phyloP scores from a whole-genome alignment of 805 yeast genomes.

The Pachysolen tannophilus region DNA sequence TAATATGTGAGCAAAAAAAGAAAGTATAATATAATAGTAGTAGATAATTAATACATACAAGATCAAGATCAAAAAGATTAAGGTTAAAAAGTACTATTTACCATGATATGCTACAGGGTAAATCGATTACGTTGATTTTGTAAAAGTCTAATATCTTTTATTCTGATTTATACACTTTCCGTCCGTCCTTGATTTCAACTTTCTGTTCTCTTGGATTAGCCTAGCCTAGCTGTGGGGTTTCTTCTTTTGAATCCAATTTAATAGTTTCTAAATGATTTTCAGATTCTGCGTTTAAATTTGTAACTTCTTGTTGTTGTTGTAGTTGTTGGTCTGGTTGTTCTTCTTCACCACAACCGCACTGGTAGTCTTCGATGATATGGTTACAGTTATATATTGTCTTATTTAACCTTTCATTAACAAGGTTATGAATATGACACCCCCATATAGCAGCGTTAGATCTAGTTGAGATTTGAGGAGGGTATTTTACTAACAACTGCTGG shows the following conservation, averaged over 20 bases:
- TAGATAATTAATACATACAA: too few relatives aligned
- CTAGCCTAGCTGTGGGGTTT: too few relatives aligned
- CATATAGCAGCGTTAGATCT: conserved; percentile 82
- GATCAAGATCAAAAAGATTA: too few relatives aligned
- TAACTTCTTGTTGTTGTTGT: conserved; percentile 4
- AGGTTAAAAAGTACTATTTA: too few relatives aligned
- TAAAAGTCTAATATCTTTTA: too few relatives aligned
- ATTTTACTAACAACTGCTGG: conserved; percentile 53
- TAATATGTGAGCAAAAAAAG: too few relatives aligned
- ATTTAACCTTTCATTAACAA: conserved; percentile 65
- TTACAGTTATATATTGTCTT: conserved; percentile 80
- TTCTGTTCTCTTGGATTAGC: too few relatives aligned
- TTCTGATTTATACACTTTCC: too few relatives aligned
- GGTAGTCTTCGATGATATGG: conserved; percentile 79
- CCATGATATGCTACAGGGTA: too few relatives aligned
- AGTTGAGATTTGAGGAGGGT: conserved; percentile 78
- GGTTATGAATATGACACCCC: conserved; percentile 93
- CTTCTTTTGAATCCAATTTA: conserved; percentile 37
- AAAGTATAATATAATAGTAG: too few relatives aligned
- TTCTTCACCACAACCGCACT: conserved; percentile 89
- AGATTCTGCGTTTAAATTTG: conserved; percentile 15
- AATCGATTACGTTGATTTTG: too few relatives aligned
- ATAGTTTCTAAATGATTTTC: conserved; percentile 35
- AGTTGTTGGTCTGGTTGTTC: conserved; percentile 35
- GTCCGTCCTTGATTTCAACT: too few relatives aligned